Evolutionary conservation across 208 protist genomes (phyloP).

Genomic region (Wallacemonas sp.): DNA sequence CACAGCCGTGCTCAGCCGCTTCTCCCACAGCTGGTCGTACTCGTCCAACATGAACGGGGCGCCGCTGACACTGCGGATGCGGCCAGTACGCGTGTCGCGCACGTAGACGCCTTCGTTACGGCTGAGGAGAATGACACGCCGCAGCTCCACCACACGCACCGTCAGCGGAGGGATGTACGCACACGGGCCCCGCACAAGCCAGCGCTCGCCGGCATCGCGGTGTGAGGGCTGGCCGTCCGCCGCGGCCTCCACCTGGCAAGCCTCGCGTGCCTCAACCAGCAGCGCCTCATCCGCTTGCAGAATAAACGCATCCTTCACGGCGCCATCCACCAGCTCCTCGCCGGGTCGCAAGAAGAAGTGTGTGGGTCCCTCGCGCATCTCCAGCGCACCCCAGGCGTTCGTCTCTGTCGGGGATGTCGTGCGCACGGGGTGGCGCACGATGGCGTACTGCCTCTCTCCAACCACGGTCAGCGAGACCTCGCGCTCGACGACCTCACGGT

Average conservation of each 20-base stretch:
- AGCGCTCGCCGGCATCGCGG: conserved; percentile 63
- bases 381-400: conserved; percentile 18
- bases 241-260: conserved; percentile 8
- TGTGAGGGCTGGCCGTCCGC: conserved; percentile 12
- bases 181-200: conserved; percentile 93
- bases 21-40: conserved; percentile 84
- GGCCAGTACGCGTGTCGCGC: conserved; percentile 85
- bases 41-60: conserved; percentile 55
- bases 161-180: conserved; percentile 91
- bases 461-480: conserved; percentile 19
- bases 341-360: conserved; percentile 66
- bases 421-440: conserved; percentile 10
- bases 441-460: conserved; percentile 22
- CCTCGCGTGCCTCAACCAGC: conserved; percentile 47
- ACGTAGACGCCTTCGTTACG: conserved; percentile 96
- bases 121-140: conserved; percentile 87
- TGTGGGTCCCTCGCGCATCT: conserved; percentile 31
- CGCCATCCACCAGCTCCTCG: conserved; percentile 37
- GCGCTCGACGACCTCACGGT: conserved; percentile 55
- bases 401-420: background rate
- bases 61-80: conserved; percentile 50
- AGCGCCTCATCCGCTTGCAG: conserved; percentile 52
- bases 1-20: conserved; percentile 48
- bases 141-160: conserved; percentile 90
- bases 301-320: conserved; percentile 32